Percentiles rank a stretch among this genome's conserved stretches.
phyloP scores from a whole-genome alignment of 768 basidiomycete species.

The Ephemerocybe angulata region DNA sequence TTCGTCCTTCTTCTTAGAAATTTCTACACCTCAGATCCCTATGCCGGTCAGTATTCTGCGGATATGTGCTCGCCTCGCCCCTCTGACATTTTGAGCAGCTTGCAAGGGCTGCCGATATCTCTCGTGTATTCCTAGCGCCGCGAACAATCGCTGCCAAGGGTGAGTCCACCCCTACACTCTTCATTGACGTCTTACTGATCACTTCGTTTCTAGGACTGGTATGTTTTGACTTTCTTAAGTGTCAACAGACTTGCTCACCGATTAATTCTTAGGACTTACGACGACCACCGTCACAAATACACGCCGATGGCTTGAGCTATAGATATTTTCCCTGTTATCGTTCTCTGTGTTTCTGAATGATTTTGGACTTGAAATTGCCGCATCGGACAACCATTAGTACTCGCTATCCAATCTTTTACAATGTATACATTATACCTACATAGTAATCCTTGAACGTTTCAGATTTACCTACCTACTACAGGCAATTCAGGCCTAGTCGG shows the following conservation, averaged over 20 bases:
- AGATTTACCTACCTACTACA: no score
- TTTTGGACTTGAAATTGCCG: no score
- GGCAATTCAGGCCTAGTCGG: no score
- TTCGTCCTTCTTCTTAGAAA: constrained; percentile 82
- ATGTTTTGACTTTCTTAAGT: constrained; percentile 10
- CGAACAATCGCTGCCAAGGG: constrained; percentile 68
- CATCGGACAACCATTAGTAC: no score
- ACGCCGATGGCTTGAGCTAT: no score
- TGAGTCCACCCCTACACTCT: constrained; percentile 23
- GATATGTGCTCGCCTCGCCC: no score
- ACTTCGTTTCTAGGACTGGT: constrained; percentile 30
- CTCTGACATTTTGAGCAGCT: no score
- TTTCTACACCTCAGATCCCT: constrained; percentile 87
- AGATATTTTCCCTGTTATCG: no score
- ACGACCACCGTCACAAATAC: constrained; percentile 1
- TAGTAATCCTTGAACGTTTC: no score
- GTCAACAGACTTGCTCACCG: neutral
- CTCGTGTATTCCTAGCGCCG: constrained; percentile 78
- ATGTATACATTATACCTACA: no score
- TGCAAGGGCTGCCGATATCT: constrained; percentile 87
- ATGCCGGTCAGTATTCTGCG: constrained; percentile 62
- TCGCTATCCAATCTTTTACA: no score
- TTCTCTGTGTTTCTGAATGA: no score
- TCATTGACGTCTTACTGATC: neutral
- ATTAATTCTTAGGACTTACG: constrained; percentile 13